Evolutionary conservation across 352 stramenopile species (phyloP), one percentile per base, ranked within the genome.

Genomic region (Pythium chondricola): DNA sequence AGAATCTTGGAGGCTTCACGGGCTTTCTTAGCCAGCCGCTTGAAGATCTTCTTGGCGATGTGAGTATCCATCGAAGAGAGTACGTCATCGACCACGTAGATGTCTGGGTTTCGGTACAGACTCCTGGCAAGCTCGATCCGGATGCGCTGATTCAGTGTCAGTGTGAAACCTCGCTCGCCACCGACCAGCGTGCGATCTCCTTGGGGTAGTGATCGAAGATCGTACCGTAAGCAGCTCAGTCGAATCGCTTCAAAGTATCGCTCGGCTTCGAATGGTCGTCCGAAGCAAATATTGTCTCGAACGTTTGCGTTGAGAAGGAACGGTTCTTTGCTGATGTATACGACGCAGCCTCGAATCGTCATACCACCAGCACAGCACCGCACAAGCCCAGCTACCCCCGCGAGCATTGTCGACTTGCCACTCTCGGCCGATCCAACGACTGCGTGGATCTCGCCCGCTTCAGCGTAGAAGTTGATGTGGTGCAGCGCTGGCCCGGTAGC

Each of bases 231-330:
- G 0, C 56, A 77, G 30, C 76, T 82, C 10, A 72, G 69, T 16
- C 60, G 63, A 3, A 88, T 21, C 3, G 72, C 71, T 30, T 75
- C 56, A 14, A 90, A 38, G 55, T 88, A 90, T 26, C 71, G 66
- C 0, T 65, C 65, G 9, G 56, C 58, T 20, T 95, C 56, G 29
- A 75, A 94, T 4, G 67, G 66, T 13, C 82, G 48, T 0, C 92
- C 77, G 67, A 99, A 99, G 27, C 96, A 77, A 51, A 99, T 97
- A 66, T 99, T 99, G 33, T 98, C 86, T 17, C 83, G 76, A 14
- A 99, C 59, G 1, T 80, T 97, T 26, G 83, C 88, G 66, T 98
- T 98, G 52, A 98, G 81, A 42, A 99, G 98, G 56, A 97, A 99
- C 11, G 96, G 75, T 22, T 86, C 92, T 68, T 98, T 95, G 16